Percentiles rank a stretch among this genome's conserved stretches.
Conservation (phyloP, 352 stramenopile genomes). For the Globisporangium lucens region DNA sequence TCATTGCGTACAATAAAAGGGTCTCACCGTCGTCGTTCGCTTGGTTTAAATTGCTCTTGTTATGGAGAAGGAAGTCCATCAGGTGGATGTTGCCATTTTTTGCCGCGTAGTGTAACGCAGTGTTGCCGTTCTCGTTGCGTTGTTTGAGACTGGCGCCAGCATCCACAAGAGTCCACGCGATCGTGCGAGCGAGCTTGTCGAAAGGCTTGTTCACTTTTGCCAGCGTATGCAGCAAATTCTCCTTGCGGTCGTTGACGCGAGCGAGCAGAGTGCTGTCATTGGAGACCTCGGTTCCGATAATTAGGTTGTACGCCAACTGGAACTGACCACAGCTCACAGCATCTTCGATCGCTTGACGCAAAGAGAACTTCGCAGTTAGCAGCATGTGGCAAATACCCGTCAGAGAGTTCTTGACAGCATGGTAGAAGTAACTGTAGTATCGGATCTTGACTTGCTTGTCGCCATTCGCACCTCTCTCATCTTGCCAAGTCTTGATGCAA, state of each 20-base stretch:
- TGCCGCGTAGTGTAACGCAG: conserved; percentile 60
- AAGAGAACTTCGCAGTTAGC: conserved; percentile 65
- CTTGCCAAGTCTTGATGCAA: conserved; percentile 22
- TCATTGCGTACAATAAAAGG: conserved; percentile 52
- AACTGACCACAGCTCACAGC: conserved; percentile 65
- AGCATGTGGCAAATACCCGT: conserved; percentile 80
- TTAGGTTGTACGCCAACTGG: conserved; percentile 65
- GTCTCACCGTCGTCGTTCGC: conserved; percentile 45
- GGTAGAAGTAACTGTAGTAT: conserved; percentile 67
- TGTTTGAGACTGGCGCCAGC: conserved; percentile 30
- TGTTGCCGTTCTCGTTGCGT: conserved; percentile 36
- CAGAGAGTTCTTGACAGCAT: conserved; percentile 64
- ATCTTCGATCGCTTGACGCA: conserved; percentile 73
- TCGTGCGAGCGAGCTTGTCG: conserved; percentile 42
- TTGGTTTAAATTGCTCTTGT: conserved; percentile 42
- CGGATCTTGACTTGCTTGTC: conserved; percentile 21
- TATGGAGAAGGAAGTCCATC: conserved; percentile 74
- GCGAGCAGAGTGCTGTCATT: conserved; percentile 36
- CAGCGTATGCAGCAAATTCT: conserved; percentile 64
- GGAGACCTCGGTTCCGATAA: conserved; percentile 50
- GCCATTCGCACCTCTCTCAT: conserved; percentile 1
- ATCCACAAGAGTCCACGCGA: conserved; percentile 73
- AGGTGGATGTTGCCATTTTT: conserved; percentile 48
- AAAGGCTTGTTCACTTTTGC: conserved; percentile 57
- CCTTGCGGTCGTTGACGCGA: conserved; percentile 35